These are phyloP conservation scores for Rickenella mellea DNA, from an alignment of 768 basidiomycete species.

Conservation along the genomic window DNA sequence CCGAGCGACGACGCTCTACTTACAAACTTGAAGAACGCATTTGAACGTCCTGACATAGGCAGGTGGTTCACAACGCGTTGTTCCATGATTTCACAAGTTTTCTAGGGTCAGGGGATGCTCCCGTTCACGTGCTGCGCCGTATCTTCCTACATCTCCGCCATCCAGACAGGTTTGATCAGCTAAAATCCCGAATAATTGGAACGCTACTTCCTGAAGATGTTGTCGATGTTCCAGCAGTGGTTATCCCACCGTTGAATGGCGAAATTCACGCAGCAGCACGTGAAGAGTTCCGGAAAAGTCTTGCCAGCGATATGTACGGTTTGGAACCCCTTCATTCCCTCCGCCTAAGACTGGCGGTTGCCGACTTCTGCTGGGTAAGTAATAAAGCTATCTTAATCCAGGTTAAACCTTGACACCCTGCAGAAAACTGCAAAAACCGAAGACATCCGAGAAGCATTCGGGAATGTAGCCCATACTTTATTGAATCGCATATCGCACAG, in stretches of 20 bases:
- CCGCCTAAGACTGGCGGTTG: constrained; percentile 43
- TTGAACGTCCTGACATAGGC: constrained; percentile 14
- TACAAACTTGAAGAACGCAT: constrained; percentile 8
- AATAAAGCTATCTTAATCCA: constrained; percentile 15
- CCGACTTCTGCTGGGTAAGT: constrained; percentile 35
- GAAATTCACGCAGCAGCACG: constrained; percentile 28
- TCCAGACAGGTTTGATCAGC: constrained; percentile 21
- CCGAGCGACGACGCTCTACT: constrained; percentile 13
- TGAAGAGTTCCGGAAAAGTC: constrained; percentile 37
- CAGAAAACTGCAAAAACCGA: constrained; percentile 41
- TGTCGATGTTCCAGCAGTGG: constrained; percentile 26
- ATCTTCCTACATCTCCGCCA: constrained; percentile 36
- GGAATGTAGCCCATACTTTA: constrained; percentile 39
- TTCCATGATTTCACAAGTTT: neutral
- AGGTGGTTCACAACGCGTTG: constrained; percentile 1
- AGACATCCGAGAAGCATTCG: constrained; percentile 35
- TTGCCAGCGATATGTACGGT: constrained; percentile 53
- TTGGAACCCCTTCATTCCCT: constrained; percentile 42
- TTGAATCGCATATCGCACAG: constrained; percentile 44
- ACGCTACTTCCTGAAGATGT: constrained; percentile 22
- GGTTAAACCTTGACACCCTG: constrained; percentile 7
- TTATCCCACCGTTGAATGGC: constrained; percentile 19
- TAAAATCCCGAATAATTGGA: constrained; percentile 36
- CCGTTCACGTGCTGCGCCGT: constrained; percentile 42
- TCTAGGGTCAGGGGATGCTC: constrained; percentile 33